Evolutionary conservation across 179 eudicot species (phyloP).

Genomic region (Camellia oleifera): DNA sequence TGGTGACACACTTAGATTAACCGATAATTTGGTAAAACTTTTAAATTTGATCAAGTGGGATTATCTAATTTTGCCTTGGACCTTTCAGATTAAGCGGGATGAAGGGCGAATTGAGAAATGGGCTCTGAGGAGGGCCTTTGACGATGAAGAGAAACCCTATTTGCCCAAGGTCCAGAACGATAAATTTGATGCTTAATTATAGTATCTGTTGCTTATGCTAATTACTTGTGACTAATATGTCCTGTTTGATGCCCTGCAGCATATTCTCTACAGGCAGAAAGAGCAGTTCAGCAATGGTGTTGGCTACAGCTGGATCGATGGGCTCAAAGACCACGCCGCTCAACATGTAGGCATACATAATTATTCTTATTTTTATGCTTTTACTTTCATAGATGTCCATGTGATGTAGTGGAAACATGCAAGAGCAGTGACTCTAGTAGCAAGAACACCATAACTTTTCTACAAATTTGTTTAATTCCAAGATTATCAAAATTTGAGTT

Average conservation of each 20-base stretch:
- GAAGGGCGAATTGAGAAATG: conserved; percentile 92
- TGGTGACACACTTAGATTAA: conserved; percentile 39
- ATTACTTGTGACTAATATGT: not conserved
- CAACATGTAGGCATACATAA: conserved; percentile 43
- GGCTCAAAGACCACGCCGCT: conserved; percentile 90
- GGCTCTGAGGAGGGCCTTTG: conserved; percentile 88
- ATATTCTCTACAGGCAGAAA: conserved; percentile 94
- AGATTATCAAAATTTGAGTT: too few relatives aligned
- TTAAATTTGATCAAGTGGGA: not conserved
- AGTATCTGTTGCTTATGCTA: not conserved
- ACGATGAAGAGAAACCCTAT: conserved; percentile 79
- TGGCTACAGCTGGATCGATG: conserved; percentile 99
- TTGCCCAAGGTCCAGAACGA: conserved; percentile 68
- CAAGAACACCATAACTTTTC: too few relatives aligned
- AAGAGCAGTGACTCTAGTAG: too few relatives aligned
- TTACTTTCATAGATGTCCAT: not conserved
- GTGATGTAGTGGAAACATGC: too few relatives aligned
- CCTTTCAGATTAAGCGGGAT: conserved; percentile 64
- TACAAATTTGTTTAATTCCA: too few relatives aligned
- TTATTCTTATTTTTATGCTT: not conserved
- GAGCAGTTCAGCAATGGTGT: conserved; percentile 98
- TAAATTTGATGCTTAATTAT: conserved; percentile 7
- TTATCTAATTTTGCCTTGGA: not conserved
- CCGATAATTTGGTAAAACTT: not conserved
- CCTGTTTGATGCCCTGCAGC: conserved; percentile 40